Evolutionary conservation across 768 basidiomycete genomes (phyloP).

Genomic region (Kwoniella bestiolae): DNA sequence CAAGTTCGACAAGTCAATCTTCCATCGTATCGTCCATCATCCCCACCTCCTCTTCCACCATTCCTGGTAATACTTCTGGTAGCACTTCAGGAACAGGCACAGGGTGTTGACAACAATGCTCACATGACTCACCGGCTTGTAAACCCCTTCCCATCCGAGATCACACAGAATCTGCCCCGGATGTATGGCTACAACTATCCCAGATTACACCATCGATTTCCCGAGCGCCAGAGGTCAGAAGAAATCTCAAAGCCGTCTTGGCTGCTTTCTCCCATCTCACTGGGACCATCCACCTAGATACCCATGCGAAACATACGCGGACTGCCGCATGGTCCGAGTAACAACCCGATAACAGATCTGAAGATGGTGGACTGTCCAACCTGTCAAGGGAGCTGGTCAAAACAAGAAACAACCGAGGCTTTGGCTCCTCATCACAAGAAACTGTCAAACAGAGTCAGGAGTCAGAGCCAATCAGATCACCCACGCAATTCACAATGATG

Average conservation of each 20-base stretch:
- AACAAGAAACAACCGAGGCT: not conserved
- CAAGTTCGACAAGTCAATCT: constrained; percentile 27
- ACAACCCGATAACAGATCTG: constrained; percentile 51
- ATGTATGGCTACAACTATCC: constrained; percentile 34
- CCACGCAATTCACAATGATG: constrained; percentile 44
- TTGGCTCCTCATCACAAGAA: not conserved
- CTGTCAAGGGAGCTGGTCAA: constrained; percentile 12
- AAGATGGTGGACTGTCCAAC: constrained; percentile 57
- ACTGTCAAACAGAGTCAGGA: not conserved
- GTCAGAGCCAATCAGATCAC: constrained; percentile 22
- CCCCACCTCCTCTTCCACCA: constrained; percentile 11
- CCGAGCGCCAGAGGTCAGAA: constrained; percentile 51
- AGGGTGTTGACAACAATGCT: too few relatives aligned
- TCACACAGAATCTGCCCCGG: constrained; percentile 45
- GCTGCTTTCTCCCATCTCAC: not conserved
- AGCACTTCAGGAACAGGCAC: constrained; percentile 39
- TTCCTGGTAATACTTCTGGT: not conserved
- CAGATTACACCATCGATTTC: constrained; percentile 51
- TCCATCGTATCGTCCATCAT: constrained; percentile 24
- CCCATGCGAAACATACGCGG: too few relatives aligned
- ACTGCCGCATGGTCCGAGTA: constrained; percentile 31
- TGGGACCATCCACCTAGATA: not conserved
- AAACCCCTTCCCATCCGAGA: constrained; percentile 52
- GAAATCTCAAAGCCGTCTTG: constrained; percentile 53
- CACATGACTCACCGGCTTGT: constrained; percentile 45